A percentile compares a stretch with the other conserved stretches of the same genome.
Evolutionary conservation across 768 basidiomycete genomes (phyloP).

Genomic region (Harrya chromipes): DNA sequence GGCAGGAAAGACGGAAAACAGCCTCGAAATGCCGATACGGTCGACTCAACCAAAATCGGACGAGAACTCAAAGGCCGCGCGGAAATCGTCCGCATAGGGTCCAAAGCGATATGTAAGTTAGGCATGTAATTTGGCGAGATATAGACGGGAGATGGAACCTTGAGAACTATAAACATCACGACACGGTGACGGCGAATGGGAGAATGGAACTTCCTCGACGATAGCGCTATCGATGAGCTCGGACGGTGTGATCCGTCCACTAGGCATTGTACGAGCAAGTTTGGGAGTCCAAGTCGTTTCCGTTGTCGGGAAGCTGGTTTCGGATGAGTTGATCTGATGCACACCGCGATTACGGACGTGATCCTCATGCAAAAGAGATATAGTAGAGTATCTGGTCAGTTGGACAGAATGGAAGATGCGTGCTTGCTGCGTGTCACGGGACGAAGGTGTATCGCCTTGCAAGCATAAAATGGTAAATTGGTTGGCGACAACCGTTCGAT

Average conservation of each 20-base stretch:
- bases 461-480: neutral
- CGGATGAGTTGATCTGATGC: neutral
- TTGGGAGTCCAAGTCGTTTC: too few relatives aligned
- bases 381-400: neutral
- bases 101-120: conserved; percentile 13
- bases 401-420: conserved; percentile 21
- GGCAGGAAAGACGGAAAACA: neutral
- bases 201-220: conserved; percentile 5
- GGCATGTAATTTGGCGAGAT: conserved; percentile 12
- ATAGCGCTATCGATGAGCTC: conserved; percentile 15
- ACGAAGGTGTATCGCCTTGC: conserved; percentile 12
- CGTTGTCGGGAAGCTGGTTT: too few relatives aligned
- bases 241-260: conserved; percentile 10
- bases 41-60: conserved; percentile 1
- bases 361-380: conserved; percentile 19
- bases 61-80: conserved; percentile 9
- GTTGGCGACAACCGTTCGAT: neutral
- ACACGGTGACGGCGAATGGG: conserved; percentile 4
- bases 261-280: neutral
- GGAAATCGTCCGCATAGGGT: conserved; percentile 22
- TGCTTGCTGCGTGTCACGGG: conserved; percentile 9
- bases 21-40: neutral
- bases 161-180: conserved; percentile 4
- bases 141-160: conserved; percentile 6
- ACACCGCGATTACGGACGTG: conserved; percentile 10